A percentile compares a stretch with the other conserved stretches of the same genome.
Conservation (phyloP, 495 filamentous ascomycete genomes). For the Xylaria telfairii region DNA sequence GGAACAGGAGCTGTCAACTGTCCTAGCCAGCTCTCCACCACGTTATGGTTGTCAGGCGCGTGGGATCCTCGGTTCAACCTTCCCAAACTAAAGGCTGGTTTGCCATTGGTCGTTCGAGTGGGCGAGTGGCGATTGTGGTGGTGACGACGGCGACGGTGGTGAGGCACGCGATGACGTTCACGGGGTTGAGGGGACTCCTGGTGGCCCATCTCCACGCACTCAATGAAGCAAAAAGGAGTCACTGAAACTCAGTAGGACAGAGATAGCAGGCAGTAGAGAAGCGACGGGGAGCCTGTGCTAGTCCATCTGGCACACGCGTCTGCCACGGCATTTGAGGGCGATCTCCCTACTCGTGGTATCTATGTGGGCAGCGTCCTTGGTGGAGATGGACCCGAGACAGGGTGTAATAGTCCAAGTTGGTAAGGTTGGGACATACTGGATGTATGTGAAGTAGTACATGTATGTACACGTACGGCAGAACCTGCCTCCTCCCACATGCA, state of each 20-base stretch:
- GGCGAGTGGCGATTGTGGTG: conserved; percentile 17
- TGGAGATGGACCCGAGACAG: neutral
- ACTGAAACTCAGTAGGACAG: conserved; percentile 31
- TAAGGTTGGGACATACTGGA: neutral
- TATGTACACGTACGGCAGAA: neutral
- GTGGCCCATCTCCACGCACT: conserved; percentile 32
- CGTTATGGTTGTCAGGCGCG: conserved; percentile 29
- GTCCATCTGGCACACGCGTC: conserved; percentile 6
- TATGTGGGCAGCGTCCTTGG: neutral
- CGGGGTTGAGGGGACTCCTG: conserved; percentile 30
- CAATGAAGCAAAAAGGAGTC: conserved; percentile 33
- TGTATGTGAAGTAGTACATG: neutral
- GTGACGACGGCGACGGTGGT: conserved; percentile 27
- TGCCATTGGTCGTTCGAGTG: neutral
- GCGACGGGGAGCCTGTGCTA: conserved; percentile 5
- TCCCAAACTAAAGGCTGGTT: conserved; percentile 9
- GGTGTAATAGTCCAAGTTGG: neutral
- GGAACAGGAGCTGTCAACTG: conserved; percentile 34
- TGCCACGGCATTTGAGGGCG: neutral
- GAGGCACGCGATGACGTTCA: conserved; percentile 34
- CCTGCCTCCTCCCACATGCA: conserved; percentile 15
- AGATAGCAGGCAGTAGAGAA: conserved; percentile 1
- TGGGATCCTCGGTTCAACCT: conserved; percentile 28
- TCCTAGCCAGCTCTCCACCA: conserved; percentile 47
- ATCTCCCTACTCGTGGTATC: neutral